phyloP scores from a whole-genome alignment of 169 alveolate species.

The Amoebophrya sp. region DNA sequence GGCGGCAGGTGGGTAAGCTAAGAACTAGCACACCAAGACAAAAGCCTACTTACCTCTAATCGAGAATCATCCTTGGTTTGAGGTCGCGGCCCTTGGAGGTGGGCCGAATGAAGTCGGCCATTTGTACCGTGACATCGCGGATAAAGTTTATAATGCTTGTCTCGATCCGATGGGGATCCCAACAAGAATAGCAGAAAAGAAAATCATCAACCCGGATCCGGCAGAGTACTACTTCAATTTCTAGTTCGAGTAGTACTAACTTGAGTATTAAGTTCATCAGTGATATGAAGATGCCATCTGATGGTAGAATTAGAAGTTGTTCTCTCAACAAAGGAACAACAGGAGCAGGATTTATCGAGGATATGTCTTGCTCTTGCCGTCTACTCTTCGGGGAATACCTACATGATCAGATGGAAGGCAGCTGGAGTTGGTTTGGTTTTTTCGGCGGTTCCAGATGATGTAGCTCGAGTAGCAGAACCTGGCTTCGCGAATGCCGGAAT shows the following conservation, averaged over 20 bases:
- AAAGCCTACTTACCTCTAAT: too few relatives aligned
- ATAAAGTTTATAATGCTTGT: neutral
- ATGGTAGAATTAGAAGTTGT: too few relatives aligned
- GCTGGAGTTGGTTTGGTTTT: neutral
- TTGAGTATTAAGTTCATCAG: too few relatives aligned
- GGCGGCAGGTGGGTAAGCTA: too few relatives aligned
- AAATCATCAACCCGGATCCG: neutral
- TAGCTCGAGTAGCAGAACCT: neutral
- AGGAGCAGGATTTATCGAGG: too few relatives aligned
- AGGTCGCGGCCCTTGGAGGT: neutral
- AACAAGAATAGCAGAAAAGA: neutral
- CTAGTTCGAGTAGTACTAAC: too few relatives aligned
- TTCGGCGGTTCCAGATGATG: neutral
- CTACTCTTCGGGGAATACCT: too few relatives aligned
- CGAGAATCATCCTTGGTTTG: conserved; percentile 25
- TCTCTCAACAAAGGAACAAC: too few relatives aligned
- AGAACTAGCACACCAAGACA: too few relatives aligned
- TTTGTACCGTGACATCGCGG: neutral
- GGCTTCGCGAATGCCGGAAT: neutral
- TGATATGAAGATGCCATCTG: too few relatives aligned
- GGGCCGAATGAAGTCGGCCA: neutral
- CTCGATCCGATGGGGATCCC: neutral
- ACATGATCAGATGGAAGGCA: neutral
- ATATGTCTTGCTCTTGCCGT: too few relatives aligned
- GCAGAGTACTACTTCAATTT: too few relatives aligned